Percentiles rank a stretch among this genome's conserved stretches.
Conservation (phyloP, 2,329 filamentous ascomycete genomes). For the Rhexocercosporidium sp. region DNA sequence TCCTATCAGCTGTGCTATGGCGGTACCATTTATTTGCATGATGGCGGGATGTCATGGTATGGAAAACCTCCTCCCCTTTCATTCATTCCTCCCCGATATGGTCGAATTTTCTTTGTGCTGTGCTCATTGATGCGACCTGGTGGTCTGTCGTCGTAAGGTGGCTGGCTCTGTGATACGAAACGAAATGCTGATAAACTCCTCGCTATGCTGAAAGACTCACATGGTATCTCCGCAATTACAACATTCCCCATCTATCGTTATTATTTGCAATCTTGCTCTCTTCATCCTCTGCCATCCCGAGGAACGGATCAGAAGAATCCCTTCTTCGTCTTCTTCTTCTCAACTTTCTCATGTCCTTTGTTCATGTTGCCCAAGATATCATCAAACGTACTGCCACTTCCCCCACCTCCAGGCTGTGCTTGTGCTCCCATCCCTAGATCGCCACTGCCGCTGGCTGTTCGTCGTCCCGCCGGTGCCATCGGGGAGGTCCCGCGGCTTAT, state of each 20-base stretch:
- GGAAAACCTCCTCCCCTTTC: background rate
- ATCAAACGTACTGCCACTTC: constrained; percentile 49
- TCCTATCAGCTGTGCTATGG: too few relatives aligned
- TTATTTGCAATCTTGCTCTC: background rate
- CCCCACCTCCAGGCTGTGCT: constrained; percentile 10
- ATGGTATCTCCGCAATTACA: constrained; percentile 1
- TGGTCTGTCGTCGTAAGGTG: background rate
- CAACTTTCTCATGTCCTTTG: background rate
- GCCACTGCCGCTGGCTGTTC: constrained; percentile 5
- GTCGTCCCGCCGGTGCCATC: background rate
- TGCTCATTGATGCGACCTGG: background rate
- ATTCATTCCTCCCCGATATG: background rate
- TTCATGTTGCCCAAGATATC: constrained; percentile 50
- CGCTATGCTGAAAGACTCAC: constrained; percentile 2
- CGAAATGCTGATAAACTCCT: background rate
- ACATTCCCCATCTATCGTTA: background rate
- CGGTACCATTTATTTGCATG: too few relatives aligned
- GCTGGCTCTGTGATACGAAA: background rate
- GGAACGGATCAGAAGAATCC: constrained; percentile 3
- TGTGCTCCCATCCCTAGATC: background rate
- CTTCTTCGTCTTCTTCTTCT: constrained; percentile 13
- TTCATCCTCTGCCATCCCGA: background rate
- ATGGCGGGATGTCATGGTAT: background rate
- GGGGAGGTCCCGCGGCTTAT: constrained; percentile 6
- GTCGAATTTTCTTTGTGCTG: too few relatives aligned